Conservation (phyloP, 2,329 filamentous ascomycete species). For the Calonectria pseudoturangicola region DNA sequence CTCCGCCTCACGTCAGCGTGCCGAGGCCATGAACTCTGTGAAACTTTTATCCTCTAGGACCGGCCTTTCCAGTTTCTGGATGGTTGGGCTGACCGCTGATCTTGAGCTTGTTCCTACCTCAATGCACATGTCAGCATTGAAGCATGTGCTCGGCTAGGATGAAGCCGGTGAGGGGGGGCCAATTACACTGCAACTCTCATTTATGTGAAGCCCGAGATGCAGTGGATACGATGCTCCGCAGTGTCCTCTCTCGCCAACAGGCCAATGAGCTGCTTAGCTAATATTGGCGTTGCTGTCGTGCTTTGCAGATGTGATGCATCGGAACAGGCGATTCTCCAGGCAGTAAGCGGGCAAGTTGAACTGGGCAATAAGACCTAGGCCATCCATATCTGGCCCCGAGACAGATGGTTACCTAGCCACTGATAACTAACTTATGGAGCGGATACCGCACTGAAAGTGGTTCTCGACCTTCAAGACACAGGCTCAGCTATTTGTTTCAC, state of each 20-base stretch:
- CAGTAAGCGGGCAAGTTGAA: conserved; percentile 19
- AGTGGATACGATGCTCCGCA: conserved; percentile 30
- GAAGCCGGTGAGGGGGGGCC: conserved; percentile 26
- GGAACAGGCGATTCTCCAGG: conserved; percentile 15
- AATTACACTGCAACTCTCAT: conserved; percentile 35
- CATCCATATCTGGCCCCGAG: conserved; percentile 30
- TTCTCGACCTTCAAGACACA: conserved; percentile 17
- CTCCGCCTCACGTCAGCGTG: conserved; percentile 42
- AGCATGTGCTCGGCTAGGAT: conserved; percentile 29
- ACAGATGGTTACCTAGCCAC: conserved; percentile 7
- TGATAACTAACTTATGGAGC: conserved; percentile 19
- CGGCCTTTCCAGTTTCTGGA: conserved; percentile 2
- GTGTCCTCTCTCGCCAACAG: conserved; percentile 6
- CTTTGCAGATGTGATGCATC: conserved; percentile 15
- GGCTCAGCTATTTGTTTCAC: conserved; percentile 23
- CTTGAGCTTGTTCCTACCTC: conserved; percentile 26
- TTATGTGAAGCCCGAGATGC: conserved; percentile 30
- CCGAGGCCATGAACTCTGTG: neutral
- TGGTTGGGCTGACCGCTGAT: conserved; percentile 24
- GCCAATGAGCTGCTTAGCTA: conserved; percentile 24
- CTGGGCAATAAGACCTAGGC: conserved; percentile 13
- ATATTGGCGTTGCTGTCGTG: conserved; percentile 17
- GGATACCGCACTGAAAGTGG: conserved; percentile 9
- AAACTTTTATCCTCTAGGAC: conserved; percentile 12
- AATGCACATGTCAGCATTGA: conserved; percentile 24